Base-by-base conservation (phyloP, 495 filamentous ascomycete genomes). In the Penicillium daleae region DNA sequence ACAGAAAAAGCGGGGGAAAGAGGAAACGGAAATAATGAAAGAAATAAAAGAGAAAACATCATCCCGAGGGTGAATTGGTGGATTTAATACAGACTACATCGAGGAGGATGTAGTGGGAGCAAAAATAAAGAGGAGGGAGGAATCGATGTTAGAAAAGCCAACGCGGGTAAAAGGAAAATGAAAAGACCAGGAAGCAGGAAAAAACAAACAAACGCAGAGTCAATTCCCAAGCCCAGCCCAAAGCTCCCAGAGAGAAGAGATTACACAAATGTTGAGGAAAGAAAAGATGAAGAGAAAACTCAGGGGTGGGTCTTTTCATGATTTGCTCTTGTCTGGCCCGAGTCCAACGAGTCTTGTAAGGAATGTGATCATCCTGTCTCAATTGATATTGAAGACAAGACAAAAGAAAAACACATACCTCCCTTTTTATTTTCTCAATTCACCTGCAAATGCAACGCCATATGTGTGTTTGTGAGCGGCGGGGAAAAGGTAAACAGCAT, bases 221-320 rank as follows among this genome's bases (percentile, higher is more conserved):
- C 26, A 9, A 63, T 56, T 62, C 65, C 64, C 66, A 61, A 73
- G 61, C 76, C 54, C 76, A 79, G 71, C 78, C 78, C 76, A 78
- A 60, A 78, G 74, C 72, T 80, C 76, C 75, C 74, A 71, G 67
- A 76, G 75, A 78, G 77, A 75, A 80, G 72, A 76, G 74, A 78
- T 78, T 80, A 80, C 76, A 80, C 76, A 77, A 61, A 72, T 70
- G 68, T 68, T 67, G 71, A 70, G 60, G 65, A 67, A 66, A 69
- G 49, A 59, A 72, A 70, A 67, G 61, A 67, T 65, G 67, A 68
- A 63, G 60, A 69, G 61, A 71, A 70, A 65, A 63, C 64, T 68
- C 68, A 37, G 63, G 61, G 66, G 54, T 64, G 59, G 62, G 66
- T 66, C n/a, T 56, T 39, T 7, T 27, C 54, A 21, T 56, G 21